These are phyloP conservation scores for Debaryomyces psychrophilus DNA, from an alignment of 1,139 yeast species.

Conservation along the genomic window DNA sequence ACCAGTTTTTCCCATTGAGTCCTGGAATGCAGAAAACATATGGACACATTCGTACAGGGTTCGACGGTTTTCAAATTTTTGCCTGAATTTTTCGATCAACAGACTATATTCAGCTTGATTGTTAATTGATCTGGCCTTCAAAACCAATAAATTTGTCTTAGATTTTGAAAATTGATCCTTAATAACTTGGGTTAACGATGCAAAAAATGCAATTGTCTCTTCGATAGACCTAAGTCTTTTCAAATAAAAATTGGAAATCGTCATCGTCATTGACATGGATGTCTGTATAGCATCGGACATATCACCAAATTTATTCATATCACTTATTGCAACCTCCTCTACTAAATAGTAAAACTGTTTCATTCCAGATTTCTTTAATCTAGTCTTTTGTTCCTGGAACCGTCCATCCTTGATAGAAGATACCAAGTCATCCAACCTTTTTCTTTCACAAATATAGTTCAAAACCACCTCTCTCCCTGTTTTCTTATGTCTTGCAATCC, in stretches of 20 bases:
- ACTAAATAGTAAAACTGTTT: slow-evolving; percentile 72
- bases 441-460: slow-evolving; percentile 84
- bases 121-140: slow-evolving; percentile 53
- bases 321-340: slow-evolving; percentile 68
- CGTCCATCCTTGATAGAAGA: slow-evolving; percentile 86
- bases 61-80: slow-evolving; percentile 38
- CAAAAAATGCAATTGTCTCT: slow-evolving; percentile 70
- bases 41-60: slow-evolving; percentile 58
- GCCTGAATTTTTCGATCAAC: slow-evolving; percentile 44
- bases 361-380: slow-evolving; percentile 72
- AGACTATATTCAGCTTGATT: slow-evolving; percentile 56
- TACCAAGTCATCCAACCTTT: slow-evolving; percentile 84
- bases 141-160: slow-evolving; percentile 43
- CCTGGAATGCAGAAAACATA: slow-evolving; percentile 65
- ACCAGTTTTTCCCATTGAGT: slow-evolving; percentile 69
- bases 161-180: slow-evolving; percentile 33
- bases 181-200: slow-evolving; percentile 57
- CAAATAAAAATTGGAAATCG: slow-evolving; percentile 67
- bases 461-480: slow-evolving; percentile 69
- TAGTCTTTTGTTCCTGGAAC: slow-evolving; percentile 78
- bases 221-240: slow-evolving; percentile 72
- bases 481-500: slow-evolving; percentile 75
- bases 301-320: slow-evolving; percentile 35
- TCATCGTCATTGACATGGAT: slow-evolving; percentile 71
- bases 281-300: slow-evolving; percentile 74